These are phyloP conservation scores for Elongisporangium undulatum DNA, from an alignment of 352 stramenopile genomes.

Conservation along the genomic window DNA sequence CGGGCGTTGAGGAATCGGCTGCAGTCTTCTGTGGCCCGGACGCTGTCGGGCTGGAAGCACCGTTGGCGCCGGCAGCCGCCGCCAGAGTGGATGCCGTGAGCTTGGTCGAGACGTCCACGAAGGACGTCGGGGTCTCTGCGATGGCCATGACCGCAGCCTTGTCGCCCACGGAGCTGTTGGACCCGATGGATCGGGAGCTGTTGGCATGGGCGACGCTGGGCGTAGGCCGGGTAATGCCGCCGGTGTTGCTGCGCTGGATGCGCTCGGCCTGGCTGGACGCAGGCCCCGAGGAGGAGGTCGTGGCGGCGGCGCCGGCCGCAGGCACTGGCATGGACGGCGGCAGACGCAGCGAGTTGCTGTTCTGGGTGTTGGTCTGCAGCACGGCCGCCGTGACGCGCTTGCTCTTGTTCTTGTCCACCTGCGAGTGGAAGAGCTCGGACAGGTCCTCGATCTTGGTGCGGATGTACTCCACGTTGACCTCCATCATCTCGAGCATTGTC, in stretches of 20 bases:
- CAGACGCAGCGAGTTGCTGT: background rate
- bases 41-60: background rate
- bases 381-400: conserved; percentile 4
- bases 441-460: conserved; percentile 76
- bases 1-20: no score
- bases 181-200: background rate
- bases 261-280: background rate
- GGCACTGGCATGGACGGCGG: background rate
- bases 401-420: conserved; percentile 15
- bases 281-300: no score
- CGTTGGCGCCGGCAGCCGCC: no score
- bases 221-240: background rate
- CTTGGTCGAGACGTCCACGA: background rate
- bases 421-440: conserved; percentile 36
- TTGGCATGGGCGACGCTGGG: no score
- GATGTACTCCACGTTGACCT: conserved; percentile 82
- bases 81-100: background rate
- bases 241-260: background rate
- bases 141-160: background rate
- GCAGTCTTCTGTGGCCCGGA: background rate
- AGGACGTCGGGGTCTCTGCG: background rate
- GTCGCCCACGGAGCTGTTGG: background rate
- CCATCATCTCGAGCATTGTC: conserved; percentile 85
- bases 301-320: background rate
- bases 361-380: background rate